phyloP scores from a whole-genome alignment of 1,139 yeast genomes.

The Kodamaea sp. region DNA sequence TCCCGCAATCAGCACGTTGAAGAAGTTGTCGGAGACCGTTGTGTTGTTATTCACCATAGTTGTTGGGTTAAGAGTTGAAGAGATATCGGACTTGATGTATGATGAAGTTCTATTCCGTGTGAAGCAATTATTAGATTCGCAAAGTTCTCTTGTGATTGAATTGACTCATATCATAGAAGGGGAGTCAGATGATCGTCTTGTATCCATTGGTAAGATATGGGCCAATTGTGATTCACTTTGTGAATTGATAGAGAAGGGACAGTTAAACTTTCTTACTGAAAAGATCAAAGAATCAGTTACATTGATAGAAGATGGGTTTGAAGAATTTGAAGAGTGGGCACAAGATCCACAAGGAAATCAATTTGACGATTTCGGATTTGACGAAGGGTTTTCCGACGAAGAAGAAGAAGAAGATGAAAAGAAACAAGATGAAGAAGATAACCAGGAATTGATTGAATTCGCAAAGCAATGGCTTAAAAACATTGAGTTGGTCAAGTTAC shows the following conservation, averaged over 20 bases:
- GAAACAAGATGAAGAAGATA: constrained; percentile 12
- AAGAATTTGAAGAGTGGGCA: constrained; percentile 64
- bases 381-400: constrained; percentile 27
- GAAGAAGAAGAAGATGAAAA: constrained; percentile 23
- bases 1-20: constrained; percentile 54
- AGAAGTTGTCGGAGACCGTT: constrained; percentile 43
- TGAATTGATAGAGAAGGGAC: constrained; percentile 43
- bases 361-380: constrained; percentile 35
- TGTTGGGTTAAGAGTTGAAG: constrained; percentile 34
- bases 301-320: constrained; percentile 59
- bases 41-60: constrained; percentile 46
- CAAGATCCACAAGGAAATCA: constrained; percentile 51
- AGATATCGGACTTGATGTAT: constrained; percentile 40
- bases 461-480: constrained; percentile 50
- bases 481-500: constrained; percentile 51
- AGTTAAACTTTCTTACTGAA: constrained; percentile 45
- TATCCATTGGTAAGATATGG: constrained; percentile 66
- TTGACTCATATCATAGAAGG: constrained; percentile 25
- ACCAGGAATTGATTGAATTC: constrained; percentile 32
- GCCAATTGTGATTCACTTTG: constrained; percentile 48
- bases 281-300: constrained; percentile 44
- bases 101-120: constrained; percentile 34
- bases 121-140: constrained; percentile 26
- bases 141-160: constrained; percentile 24
- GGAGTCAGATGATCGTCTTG: constrained; percentile 33